phyloP scores from a whole-genome alignment of 805 yeast genomes.

The Yamadazyma philogaea region DNA sequence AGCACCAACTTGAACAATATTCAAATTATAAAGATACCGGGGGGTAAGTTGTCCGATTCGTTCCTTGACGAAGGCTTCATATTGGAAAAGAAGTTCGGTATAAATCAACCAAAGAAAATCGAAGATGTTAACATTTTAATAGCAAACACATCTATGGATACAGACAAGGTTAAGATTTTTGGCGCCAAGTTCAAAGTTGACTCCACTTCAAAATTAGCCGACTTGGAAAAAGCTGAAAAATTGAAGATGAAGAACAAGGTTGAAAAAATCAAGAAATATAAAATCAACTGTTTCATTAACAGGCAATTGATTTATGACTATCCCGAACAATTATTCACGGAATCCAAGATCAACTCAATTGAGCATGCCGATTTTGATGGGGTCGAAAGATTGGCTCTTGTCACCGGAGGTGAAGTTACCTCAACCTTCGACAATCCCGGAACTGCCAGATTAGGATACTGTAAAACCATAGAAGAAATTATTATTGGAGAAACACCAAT shows the following conservation, averaged over 20 bases:
- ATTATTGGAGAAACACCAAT: constrained; percentile 90
- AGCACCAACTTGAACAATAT: constrained; percentile 87
- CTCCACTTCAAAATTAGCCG: constrained; percentile 90
- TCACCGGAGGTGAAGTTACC: constrained; percentile 97
- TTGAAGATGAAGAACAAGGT: constrained; percentile 89
- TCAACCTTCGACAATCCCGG: constrained; percentile 95
- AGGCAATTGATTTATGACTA: constrained; percentile 96
- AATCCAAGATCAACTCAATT: constrained; percentile 80
- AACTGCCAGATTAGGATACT: constrained; percentile 77
- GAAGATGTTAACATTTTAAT: constrained; percentile 83
- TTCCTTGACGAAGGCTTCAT: constrained; percentile 96
- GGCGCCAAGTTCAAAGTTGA: constrained; percentile 98
- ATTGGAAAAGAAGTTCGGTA: constrained; percentile 87
- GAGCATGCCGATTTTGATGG: constrained; percentile 99
- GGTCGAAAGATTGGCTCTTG: constrained; percentile 91
- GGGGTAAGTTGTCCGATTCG: constrained; percentile 89
- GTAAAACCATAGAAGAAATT: constrained; percentile 87
- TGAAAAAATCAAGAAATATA: constrained; percentile 82
- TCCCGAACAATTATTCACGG: constrained; percentile 94
- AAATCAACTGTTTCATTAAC: constrained; percentile 86
- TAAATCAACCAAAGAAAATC: constrained; percentile 84
- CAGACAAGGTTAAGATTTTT: constrained; percentile 95
- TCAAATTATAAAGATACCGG: constrained; percentile 88
- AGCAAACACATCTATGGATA: constrained; percentile 95
- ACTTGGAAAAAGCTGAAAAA: constrained; percentile 89